These are phyloP conservation scores for Tolypocladium tropicale DNA, from an alignment of 2,329 filamentous ascomycete genomes.

Conservation along the genomic window DNA sequence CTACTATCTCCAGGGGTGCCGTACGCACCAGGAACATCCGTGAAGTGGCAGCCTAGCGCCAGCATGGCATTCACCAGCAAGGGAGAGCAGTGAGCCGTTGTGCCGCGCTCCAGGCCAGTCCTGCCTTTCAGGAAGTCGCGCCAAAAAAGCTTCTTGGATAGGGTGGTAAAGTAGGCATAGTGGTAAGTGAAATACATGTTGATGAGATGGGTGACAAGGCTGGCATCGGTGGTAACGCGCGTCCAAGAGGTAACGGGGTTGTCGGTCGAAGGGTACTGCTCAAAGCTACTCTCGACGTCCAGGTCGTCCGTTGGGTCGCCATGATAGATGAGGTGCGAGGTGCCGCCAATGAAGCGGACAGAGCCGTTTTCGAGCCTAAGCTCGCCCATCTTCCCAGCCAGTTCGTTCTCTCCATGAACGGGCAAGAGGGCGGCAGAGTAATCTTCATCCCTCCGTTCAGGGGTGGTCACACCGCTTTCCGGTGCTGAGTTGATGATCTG, in stretches of 20 bases:
- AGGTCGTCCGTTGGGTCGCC: conserved; percentile 34
- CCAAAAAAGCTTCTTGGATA: conserved; percentile 80
- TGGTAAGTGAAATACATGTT: conserved; percentile 99
- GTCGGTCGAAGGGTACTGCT: conserved; percentile 41
- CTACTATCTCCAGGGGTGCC: conserved; percentile 62
- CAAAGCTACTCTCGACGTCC: conserved; percentile 29
- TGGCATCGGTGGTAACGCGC: conserved; percentile 66
- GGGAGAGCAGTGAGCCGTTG: conserved; percentile 69
- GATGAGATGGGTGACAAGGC: conserved; percentile 75
- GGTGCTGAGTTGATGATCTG: conserved; percentile 36
- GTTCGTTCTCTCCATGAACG: conserved; percentile 58
- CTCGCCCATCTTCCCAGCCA: conserved; percentile 90
- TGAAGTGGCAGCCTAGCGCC: conserved; percentile 88
- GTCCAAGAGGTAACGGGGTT: conserved; percentile 82
- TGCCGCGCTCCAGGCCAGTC: conserved; percentile 42
- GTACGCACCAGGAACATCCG: conserved; percentile 61
- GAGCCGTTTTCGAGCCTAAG: conserved; percentile 78
- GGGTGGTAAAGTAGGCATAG: conserved; percentile 88
- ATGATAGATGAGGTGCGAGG: conserved; percentile 83
- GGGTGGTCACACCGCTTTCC: conserved; percentile 8
- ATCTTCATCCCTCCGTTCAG: conserved; percentile 29
- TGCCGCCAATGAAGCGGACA: conserved; percentile 85
- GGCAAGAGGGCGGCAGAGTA: conserved; percentile 26
- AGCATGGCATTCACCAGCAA: conserved; percentile 90
- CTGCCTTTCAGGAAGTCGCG: conserved; percentile 71